These are phyloP conservation scores for Taphrina betulina DNA, from an alignment of 1,139 yeast species.

Conservation along the genomic window DNA sequence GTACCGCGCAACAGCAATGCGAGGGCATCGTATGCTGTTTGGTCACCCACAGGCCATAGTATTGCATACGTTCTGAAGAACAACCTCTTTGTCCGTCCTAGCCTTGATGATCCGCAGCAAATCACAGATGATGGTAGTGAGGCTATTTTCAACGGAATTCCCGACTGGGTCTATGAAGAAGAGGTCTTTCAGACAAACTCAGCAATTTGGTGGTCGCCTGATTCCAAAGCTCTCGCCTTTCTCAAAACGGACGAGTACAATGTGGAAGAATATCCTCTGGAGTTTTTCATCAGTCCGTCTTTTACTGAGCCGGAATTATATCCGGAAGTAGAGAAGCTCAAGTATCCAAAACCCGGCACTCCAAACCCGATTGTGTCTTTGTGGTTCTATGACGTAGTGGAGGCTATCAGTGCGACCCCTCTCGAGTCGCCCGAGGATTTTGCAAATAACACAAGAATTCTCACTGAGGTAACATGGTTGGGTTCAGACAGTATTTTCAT, in stretches of 20 bases:
- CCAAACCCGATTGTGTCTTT: constrained; percentile 63
- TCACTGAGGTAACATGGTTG: constrained; percentile 76
- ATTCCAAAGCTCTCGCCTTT: constrained; percentile 63
- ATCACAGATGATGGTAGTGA: constrained; percentile 69
- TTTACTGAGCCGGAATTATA: constrained; percentile 49
- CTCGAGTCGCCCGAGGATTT: constrained; percentile 39
- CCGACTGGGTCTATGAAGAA: constrained; percentile 98
- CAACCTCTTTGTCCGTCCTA: constrained; percentile 57
- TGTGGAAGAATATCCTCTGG: constrained; percentile 65
- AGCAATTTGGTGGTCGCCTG: constrained; percentile 87
- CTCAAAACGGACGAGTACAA: constrained; percentile 67
- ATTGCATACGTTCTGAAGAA: constrained; percentile 67
- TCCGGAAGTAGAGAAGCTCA: constrained; percentile 57
- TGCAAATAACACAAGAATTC: constrained; percentile 52
- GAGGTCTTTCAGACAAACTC: constrained; percentile 68
- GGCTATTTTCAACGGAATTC: constrained; percentile 74
- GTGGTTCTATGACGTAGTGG: constrained; percentile 42
- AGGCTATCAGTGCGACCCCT: constrained; percentile 26
- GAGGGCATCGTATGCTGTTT: constrained; percentile 49
- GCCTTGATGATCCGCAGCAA: constrained; percentile 43
- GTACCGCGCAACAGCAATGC: constrained; percentile 19
- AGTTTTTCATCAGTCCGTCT: constrained; percentile 51
- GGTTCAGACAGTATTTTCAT: constrained; percentile 56
- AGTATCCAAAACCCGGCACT: constrained; percentile 89
- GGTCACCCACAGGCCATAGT: constrained; percentile 70